phyloP scores from a whole-genome alignment of 257 asterid genomes.

The Scutellaria baicalensis region DNA sequence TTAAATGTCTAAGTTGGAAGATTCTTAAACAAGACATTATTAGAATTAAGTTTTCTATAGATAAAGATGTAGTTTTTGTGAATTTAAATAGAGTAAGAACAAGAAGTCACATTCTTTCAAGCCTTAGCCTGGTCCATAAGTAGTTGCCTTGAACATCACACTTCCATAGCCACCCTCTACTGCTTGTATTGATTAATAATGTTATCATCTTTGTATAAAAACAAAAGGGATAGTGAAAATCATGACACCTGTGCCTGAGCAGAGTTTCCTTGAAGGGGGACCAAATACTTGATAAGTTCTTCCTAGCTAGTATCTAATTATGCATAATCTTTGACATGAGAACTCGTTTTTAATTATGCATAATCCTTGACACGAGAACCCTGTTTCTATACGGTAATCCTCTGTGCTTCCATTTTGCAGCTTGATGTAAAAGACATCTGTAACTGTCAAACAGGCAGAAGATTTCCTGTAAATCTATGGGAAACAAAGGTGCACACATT shows the following conservation, averaged over 20 bases:
- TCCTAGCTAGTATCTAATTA: not conserved
- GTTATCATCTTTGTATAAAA: not conserved
- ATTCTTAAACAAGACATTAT: not conserved
- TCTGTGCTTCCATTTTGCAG: not conserved
- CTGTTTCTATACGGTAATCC: not conserved
- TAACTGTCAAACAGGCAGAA: not conserved
- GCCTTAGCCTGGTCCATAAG: conserved; percentile 11
- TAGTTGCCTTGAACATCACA: conserved; percentile 1
- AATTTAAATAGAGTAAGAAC: conserved; percentile 1
- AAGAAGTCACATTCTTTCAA: conserved; percentile 11
- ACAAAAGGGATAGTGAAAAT: not conserved
- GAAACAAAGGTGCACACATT: not conserved
- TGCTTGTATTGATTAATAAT: conserved; percentile 14
- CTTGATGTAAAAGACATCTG: not conserved
- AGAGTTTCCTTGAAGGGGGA: not conserved
- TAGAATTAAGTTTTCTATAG: not conserved
- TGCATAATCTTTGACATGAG: not conserved
- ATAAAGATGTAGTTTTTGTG: not conserved
- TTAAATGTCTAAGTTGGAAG: too few relatives aligned
- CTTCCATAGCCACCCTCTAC: not conserved
- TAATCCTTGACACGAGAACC: not conserved
- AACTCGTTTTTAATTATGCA: not conserved
- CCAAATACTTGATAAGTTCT: not conserved
- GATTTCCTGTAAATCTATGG: not conserved
- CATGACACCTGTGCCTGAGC: not conserved